A percentile compares a stretch with the other conserved stretches of the same genome.
Conservation (phyloP, 2,329 filamentous ascomycete species). For the Colletotrichum lini region DNA sequence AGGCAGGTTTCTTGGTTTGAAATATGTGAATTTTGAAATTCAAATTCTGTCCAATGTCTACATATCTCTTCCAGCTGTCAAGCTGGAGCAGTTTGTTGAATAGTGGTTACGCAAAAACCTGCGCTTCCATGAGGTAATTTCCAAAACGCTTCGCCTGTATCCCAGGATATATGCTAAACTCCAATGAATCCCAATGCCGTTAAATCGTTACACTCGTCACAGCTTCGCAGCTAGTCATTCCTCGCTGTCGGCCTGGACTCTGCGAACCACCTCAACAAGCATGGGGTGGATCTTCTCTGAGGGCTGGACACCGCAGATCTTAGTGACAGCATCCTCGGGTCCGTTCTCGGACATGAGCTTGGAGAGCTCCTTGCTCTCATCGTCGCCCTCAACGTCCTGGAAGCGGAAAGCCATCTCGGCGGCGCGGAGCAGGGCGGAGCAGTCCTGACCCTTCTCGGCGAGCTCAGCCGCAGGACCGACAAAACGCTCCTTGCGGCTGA, state of each 20-base stretch:
- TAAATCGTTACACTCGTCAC: constrained; percentile 30
- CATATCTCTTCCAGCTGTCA: neutral
- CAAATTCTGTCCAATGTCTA: too few species aligned
- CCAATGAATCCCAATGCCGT: constrained; percentile 16
- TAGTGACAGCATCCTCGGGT: constrained; percentile 81
- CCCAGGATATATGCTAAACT: constrained; percentile 38
- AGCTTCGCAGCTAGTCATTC: constrained; percentile 55
- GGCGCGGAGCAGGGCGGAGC: constrained; percentile 81
- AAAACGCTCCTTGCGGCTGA: constrained; percentile 95
- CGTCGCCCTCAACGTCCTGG: constrained; percentile 93
- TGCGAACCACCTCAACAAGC: constrained; percentile 84
- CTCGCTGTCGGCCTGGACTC: constrained; percentile 79
- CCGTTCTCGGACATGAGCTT: constrained; percentile 84
- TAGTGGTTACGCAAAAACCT: neutral
- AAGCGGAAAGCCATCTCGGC: constrained; percentile 95
- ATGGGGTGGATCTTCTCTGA: constrained; percentile 83
- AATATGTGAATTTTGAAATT: neutral
- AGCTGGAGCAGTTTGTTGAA: neutral
- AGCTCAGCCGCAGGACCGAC: constrained; percentile 92
- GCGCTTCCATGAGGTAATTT: neutral
- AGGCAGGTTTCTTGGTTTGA: neutral
- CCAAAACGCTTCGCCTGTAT: constrained; percentile 27
- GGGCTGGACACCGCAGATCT: constrained; percentile 86
- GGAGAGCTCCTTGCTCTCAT: constrained; percentile 88
- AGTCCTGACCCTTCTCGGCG: constrained; percentile 82